Evolutionary conservation across 257 asterid genomes (phyloP), one percentile per base, ranked within the genome.

Genomic region (Rehmannia glutinosa): DNA sequence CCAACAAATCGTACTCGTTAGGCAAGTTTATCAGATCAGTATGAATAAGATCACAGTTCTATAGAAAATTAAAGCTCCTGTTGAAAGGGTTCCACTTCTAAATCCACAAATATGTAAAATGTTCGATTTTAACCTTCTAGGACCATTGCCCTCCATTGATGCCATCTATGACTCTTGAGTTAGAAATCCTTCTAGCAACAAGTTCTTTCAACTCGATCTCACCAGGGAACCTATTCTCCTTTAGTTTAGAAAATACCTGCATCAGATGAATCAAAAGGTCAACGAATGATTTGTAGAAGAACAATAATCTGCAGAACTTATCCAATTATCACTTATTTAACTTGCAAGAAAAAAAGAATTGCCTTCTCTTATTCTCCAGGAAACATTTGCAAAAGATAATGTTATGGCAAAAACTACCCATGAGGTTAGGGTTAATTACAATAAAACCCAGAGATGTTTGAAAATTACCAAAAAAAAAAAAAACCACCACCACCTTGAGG

Each of bases 121-220:
- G 30, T 62, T 6, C n/a, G 72, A 73, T 30, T 13, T 27, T 41
- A 39, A 15, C 27, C 65, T 74, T 69, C 73, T 71, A 75, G n/a
- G 76, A 69, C 87, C 80, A 87, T 20, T 61, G 58, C 24, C 73
- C 76, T 61, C 76, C 77, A 41, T 71, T 73, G 47, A 77, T 50
- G 25, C 79, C 85, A 46, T 82, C 87, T 32, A 83, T 68, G 54
- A 84, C 96, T 59, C 90, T 78, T 7, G 90, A 80, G 70, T 30
- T 76, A 23, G 91, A 73, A 63, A 92, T 83, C 75, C 86, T 90
- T 80, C 81, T 74, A 67, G 77, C 77, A 43, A 93, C 62, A 66
- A 84, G 82, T 17, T 90, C 96, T 81, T 86, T 93, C 85, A 93
- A 73, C 90, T 93, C 98, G 35, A 93, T 86, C 77, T 93, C 98